Evolutionary conservation across 108 stramenopile species (phyloP).

Genomic region (Seminavis robusta): DNA sequence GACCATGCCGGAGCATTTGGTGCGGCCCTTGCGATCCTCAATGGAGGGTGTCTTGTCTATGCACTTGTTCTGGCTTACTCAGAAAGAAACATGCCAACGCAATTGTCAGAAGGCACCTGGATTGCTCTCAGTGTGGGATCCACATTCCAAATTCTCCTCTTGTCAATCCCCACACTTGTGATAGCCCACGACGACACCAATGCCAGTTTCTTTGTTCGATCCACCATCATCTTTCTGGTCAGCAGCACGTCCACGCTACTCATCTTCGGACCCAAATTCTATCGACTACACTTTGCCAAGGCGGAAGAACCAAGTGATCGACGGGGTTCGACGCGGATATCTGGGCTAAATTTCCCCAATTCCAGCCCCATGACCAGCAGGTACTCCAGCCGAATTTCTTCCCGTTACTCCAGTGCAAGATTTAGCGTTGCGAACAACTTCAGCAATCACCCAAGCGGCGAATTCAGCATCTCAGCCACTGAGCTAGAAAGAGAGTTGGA

Average conservation of each 20-base stretch:
- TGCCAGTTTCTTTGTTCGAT: constrained; percentile 31
- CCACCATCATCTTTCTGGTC: constrained; percentile 21
- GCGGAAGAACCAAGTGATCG: too few relatives aligned
- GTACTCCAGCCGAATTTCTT: too few relatives aligned
- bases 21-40: constrained; percentile 12
- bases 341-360: too few relatives aligned
- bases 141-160: constrained; percentile 37
- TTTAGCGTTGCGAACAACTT: too few relatives aligned
- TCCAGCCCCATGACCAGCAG: too few relatives aligned
- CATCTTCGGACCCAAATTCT: constrained; percentile 50
- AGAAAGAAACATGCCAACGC: constrained; percentile 27
- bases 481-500: too few relatives aligned
- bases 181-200: constrained; percentile 28
- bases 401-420: too few relatives aligned
- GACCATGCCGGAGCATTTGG: constrained; percentile 11
- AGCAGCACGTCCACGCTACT: constrained; percentile 23
- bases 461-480: too few relatives aligned
- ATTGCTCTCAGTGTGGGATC: constrained; percentile 36
- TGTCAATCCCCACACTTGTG: constrained; percentile 35
- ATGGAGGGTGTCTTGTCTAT: constrained; percentile 21
- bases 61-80: constrained; percentile 21
- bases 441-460: too few relatives aligned
- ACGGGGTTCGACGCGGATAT: too few relatives aligned
- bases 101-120: constrained; percentile 38
- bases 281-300: too few relatives aligned